These are phyloP conservation scores for Raphidocelis subcapitata DNA, from an alignment of 139 green algal genomes.

Conservation along the genomic window DNA sequence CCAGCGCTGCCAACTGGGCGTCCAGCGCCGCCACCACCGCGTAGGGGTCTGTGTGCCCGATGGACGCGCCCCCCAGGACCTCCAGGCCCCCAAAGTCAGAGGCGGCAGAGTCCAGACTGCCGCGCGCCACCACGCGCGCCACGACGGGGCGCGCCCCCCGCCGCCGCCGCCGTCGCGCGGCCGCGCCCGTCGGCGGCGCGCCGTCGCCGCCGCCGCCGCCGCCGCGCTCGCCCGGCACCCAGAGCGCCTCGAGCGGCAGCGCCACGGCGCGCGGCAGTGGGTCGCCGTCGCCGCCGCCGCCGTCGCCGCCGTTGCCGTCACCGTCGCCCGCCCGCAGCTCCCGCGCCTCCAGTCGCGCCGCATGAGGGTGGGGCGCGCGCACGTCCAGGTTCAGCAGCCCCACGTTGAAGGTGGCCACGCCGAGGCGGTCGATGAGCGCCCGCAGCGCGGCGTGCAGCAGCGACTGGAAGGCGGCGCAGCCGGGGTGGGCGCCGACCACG, in stretches of 20 bases:
- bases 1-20: background rate
- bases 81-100: conserved; percentile 82
- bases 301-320: background rate
- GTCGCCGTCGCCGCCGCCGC: background rate
- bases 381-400: conserved; percentile 35
- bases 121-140: conserved; percentile 63
- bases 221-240: background rate
- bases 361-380: background rate
- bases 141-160: conserved; percentile 35
- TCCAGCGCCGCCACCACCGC: conserved; percentile 32
- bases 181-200: no score
- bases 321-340: background rate
- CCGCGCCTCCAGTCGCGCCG: no score
- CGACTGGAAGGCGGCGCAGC: conserved; percentile 45
- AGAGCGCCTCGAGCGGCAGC: background rate
- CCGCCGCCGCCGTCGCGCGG: no score
- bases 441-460: conserved; percentile 56
- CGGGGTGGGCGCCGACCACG: conserved; percentile 45
- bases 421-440: conserved; percentile 73
- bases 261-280: background rate
- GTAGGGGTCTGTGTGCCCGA: conserved; percentile 82
- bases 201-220: no score
- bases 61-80: conserved; percentile 77
- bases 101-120: conserved; percentile 52
- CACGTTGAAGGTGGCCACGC: conserved; percentile 71